These are phyloP conservation scores for Hypoxylon sp. DNA, from an alignment of 2,329 filamentous ascomycete species.

Conservation along the genomic window DNA sequence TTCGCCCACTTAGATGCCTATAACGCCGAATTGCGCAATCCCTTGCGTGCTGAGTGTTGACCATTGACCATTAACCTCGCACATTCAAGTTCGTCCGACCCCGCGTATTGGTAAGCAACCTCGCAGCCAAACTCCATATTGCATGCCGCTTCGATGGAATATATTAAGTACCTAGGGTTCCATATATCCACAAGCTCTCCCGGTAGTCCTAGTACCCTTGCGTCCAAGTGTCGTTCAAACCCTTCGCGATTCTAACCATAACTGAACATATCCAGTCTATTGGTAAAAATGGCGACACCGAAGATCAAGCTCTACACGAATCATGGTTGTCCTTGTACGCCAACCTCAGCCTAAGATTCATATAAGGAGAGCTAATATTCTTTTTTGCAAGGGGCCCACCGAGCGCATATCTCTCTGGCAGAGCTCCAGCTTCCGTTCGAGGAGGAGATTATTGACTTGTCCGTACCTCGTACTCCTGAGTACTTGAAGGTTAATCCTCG, in stretches of 20 bases:
- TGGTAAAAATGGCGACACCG: constrained; percentile 44
- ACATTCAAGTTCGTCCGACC: constrained; percentile 3
- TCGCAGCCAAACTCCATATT: neutral
- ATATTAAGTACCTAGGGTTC: neutral
- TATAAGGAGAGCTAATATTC: constrained; percentile 20
- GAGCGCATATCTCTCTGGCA: constrained; percentile 78
- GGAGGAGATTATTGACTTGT: constrained; percentile 80
- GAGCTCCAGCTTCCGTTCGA: constrained; percentile 77
- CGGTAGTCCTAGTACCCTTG: neutral
- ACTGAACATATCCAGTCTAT: neutral
- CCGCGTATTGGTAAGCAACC: constrained; percentile 38
- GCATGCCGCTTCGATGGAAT: neutral
- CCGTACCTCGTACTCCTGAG: constrained; percentile 76
- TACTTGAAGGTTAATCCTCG: constrained; percentile 85
- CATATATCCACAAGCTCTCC: too few species aligned
- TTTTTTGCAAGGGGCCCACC: constrained; percentile 72
- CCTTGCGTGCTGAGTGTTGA: constrained; percentile 16
- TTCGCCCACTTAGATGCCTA: neutral
- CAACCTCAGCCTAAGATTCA: neutral
- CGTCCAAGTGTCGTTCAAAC: neutral
- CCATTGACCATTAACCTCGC: constrained; percentile 8
- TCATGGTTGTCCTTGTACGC: constrained; percentile 52
- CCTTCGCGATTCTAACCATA: neutral
- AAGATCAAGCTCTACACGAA: constrained; percentile 53
- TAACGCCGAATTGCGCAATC: constrained; percentile 14